Conservation (phyloP, 148 eudicot genomes). For the Rhododendron williamsianum region DNA sequence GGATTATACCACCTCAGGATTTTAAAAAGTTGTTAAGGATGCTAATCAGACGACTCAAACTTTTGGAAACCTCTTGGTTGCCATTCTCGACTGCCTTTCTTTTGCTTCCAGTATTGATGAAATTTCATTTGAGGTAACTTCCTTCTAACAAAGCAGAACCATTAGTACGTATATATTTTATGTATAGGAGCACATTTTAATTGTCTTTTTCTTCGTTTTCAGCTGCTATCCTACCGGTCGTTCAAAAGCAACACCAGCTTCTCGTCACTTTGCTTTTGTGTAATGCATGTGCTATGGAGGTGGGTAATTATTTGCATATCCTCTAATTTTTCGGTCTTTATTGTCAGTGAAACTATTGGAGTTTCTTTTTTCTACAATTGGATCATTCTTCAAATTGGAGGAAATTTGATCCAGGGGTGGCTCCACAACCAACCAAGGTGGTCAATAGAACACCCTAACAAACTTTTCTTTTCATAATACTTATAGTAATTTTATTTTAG, state of each 20-base stretch:
- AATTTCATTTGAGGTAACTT: not conserved
- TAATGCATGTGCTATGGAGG: slow-evolving; percentile 99
- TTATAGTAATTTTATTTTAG: no score
- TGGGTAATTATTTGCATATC: slow-evolving; percentile 18
- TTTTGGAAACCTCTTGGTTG: not conserved
- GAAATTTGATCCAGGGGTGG: no score
- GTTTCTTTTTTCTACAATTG: not conserved
- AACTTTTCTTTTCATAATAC: no score
- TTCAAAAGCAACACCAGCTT: slow-evolving; percentile 92
- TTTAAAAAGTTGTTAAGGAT: not conserved
- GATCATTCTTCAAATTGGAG: not conserved
- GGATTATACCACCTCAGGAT: not conserved
- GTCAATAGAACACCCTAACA: no score
- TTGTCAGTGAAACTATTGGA: not conserved
- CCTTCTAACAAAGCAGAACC: not conserved
- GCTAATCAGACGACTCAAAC: not conserved
- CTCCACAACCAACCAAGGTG: no score
- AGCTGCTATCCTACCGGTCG: slow-evolving; percentile 87
- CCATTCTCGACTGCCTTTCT: not conserved
- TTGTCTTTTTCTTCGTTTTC: slow-evolving; percentile 19
- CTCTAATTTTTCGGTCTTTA: not conserved
- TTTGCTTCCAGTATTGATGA: not conserved
- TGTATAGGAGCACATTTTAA: not conserved
- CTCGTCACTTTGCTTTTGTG: slow-evolving; percentile 87
- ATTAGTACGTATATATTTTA: not conserved